Evolutionary conservation across 164 flowering plant genomes (phyloP).

Genomic region (Paratinospora sagittata): DNA sequence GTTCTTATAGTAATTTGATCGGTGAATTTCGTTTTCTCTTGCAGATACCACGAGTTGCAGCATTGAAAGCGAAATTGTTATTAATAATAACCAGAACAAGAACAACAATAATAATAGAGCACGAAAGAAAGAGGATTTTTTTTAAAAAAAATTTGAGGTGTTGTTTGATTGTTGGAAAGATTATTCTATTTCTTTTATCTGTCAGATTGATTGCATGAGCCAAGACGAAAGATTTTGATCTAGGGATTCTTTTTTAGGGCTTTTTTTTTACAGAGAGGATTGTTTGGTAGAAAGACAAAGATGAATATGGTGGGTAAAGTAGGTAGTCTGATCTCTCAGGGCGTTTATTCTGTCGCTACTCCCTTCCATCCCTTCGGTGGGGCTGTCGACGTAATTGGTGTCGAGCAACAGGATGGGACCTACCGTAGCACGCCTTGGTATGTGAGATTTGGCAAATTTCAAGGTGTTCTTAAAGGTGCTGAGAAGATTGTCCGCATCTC

Average conservation of each 20-base stretch:
- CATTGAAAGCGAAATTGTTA: background rate
- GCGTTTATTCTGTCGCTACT: slow-evolving; percentile 84
- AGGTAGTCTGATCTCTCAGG: slow-evolving; percentile 78
- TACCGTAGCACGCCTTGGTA: slow-evolving; percentile 96
- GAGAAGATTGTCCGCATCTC: slow-evolving; percentile 73
- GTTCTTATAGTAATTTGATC: background rate
- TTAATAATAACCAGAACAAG: too few relatives aligned
- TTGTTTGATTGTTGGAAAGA: slow-evolving; percentile 1
- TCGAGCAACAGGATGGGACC: slow-evolving; percentile 84
- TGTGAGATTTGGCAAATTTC: slow-evolving; percentile 94
- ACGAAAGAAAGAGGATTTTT: background rate
- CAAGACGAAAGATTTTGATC: slow-evolving; percentile 4
- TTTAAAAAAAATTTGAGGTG: background rate
- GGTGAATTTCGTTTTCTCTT: background rate
- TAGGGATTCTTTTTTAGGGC: slow-evolving; percentile 4
- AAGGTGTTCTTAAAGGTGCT: slow-evolving; percentile 93
- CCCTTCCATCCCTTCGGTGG: slow-evolving; percentile 99
- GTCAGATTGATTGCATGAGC: slow-evolving; percentile 5
- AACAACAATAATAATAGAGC: background rate
- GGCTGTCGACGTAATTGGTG: slow-evolving; percentile 91
- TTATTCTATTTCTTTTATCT: slow-evolving; percentile 4
- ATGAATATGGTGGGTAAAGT: slow-evolving; percentile 96
- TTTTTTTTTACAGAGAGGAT: background rate
- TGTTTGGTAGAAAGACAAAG: slow-evolving; percentile 9
- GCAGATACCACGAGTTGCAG: slow-evolving; percentile 10